Conservation (phyloP, 163 green algal genomes). For the Chloroidium sp. region DNA sequence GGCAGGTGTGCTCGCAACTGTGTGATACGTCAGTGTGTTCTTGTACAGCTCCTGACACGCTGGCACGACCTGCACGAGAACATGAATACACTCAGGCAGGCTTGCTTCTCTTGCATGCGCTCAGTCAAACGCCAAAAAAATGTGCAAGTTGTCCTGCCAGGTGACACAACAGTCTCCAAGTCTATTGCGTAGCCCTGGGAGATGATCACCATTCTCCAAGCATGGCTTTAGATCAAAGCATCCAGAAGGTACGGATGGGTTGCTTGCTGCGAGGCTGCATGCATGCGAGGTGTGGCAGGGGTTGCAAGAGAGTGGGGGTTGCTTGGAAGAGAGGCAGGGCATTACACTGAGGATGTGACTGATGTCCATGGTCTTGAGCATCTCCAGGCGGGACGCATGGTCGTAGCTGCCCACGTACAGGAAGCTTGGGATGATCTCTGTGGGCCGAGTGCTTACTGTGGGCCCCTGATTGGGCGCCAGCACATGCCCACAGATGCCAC, state of each 20-base stretch:
- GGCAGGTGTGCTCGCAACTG: slow-evolving; percentile 38
- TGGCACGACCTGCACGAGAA: slow-evolving; percentile 65
- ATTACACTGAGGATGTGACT: slow-evolving; percentile 75
- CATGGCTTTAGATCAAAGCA: too few species aligned
- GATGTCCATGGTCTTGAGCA: slow-evolving; percentile 79
- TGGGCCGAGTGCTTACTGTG: slow-evolving; percentile 53
- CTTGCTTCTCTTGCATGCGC: too few species aligned
- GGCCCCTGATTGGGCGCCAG: slow-evolving; percentile 18
- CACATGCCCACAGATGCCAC: slow-evolving; percentile 70
- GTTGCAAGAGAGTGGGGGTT: slow-evolving; percentile 6
- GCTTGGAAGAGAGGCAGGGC: too few species aligned
- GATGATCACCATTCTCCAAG: too few species aligned
- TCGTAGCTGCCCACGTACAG: slow-evolving; percentile 89
- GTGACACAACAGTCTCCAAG: too few species aligned
- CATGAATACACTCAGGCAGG: neutral
- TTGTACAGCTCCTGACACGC: slow-evolving; percentile 70
- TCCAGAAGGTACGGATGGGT: too few species aligned
- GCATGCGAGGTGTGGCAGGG: neutral
- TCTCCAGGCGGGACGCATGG: slow-evolving; percentile 71
- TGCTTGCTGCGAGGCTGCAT: too few species aligned
- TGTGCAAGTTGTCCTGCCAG: too few species aligned
- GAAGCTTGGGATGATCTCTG: slow-evolving; percentile 65
- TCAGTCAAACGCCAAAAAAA: too few species aligned
- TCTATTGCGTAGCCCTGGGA: too few species aligned
- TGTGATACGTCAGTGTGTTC: slow-evolving; percentile 85